Evolutionary conservation across 1,139 yeast genomes (phyloP), one percentile per base, ranked within the genome.

Genomic region (Suhomyces wounanorum): DNA sequence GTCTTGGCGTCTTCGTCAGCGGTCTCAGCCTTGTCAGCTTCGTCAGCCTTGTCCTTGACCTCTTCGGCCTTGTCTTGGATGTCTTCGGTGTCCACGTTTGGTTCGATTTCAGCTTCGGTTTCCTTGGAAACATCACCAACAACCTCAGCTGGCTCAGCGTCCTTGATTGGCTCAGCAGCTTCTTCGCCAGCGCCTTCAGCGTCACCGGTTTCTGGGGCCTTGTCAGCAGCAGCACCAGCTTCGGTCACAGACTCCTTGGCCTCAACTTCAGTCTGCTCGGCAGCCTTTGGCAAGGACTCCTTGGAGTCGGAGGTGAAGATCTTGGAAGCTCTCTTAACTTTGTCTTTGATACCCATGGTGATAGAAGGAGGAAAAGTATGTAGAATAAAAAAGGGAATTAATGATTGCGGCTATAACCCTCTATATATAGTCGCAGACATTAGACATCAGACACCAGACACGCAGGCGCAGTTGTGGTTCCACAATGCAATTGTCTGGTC

Each of bases 311-410:
- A 51, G 50, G 62, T 54, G 59, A 76, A 75, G 54, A 73, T 69
- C 65, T 68, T 73, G 42, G 80, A 75, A 33, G 77, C 74, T 71
- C 81, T 74, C 65, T 71, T 75, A 54, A 75, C 73, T 61, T 63
- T 75, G 59, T 75, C 78, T 61, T 73, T 75, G 54, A 76, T 70
- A 57, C 78, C 77, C 80, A 76, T 75, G 51, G 43, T 45, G 36
- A 37, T 11, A n/a, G 26, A 7, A 8, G 16, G 33, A 28, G 37
- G 40, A 31, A 18, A 33, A 23, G 37, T 30, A 37, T 17, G 31
- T 42, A 18, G 18, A 40, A 16, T 40, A 26, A 17, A 37, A 37
- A 37, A 36, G 30, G 41, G 11, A 40, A 28, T n/a, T 10, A 36
- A 14, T 26, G n/a, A 39, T 47, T 47, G 50, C 50, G 50, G 50